A percentile compares a stretch with the other conserved stretches of the same genome.
Conservation (phyloP, 1,284 basidiomycete species). For the Phenoliferia sp. region DNA sequence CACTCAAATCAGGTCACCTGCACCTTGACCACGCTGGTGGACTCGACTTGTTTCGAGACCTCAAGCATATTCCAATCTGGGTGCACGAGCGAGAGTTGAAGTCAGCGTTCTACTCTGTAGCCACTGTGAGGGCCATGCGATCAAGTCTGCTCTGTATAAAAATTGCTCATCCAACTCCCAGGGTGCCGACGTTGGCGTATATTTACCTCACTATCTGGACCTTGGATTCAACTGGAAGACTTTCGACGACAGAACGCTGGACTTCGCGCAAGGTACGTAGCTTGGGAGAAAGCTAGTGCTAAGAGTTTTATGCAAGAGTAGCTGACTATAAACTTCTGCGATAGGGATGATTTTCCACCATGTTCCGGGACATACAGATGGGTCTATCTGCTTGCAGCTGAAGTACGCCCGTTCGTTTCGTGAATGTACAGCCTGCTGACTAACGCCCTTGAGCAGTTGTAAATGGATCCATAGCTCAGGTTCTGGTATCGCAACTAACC, state of each 20-base stretch:
- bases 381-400: neutral
- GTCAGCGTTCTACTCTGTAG: constrained; percentile 34
- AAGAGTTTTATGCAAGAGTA: too few species aligned
- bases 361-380: constrained; percentile 37
- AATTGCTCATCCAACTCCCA: too few species aligned
- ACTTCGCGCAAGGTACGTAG: constrained; percentile 37
- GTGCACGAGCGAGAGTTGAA: constrained; percentile 37
- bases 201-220: constrained; percentile 33
- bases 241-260: constrained; percentile 35
- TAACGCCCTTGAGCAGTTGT: too few species aligned
- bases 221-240: constrained; percentile 38
- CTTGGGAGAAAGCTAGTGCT: too few species aligned
- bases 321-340: neutral
- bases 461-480: too few species aligned
- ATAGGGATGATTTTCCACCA: constrained; percentile 33
- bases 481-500: too few species aligned
- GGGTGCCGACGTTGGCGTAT: constrained; percentile 33
- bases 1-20: too few species aligned
- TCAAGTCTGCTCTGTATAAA: neutral
- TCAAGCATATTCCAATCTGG: constrained; percentile 37
- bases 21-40: constrained; percentile 2
- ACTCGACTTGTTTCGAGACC: constrained; percentile 18
- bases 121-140: constrained; percentile 18
- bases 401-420: neutral
- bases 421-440: too few species aligned